Conservation (phyloP, 768 basidiomycete species). For the Pleurotus ostreatus region DNA sequence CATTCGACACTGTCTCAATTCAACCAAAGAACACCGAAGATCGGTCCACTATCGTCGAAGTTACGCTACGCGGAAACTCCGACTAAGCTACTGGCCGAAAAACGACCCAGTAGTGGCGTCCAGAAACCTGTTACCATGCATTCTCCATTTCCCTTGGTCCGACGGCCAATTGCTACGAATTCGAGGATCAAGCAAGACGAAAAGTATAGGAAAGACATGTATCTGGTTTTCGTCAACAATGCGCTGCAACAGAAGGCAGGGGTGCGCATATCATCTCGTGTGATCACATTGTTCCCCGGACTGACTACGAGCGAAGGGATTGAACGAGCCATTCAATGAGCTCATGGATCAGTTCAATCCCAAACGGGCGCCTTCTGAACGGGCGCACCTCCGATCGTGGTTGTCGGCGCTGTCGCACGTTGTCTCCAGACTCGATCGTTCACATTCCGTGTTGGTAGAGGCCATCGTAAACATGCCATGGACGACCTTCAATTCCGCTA, state of each 20-base stretch:
- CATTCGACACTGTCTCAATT: slow-evolving; percentile 75
- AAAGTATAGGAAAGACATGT: slow-evolving; percentile 76
- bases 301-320: slow-evolving; percentile 51
- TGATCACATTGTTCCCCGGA: slow-evolving; percentile 13
- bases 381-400: slow-evolving; percentile 67
- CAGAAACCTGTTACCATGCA: slow-evolving; percentile 22
- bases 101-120: slow-evolving; percentile 25
- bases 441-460: slow-evolving; percentile 77
- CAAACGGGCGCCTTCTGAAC: slow-evolving; percentile 29
- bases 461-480: slow-evolving; percentile 88
- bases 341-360: slow-evolving; percentile 83
- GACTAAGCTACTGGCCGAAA: slow-evolving; percentile 38
- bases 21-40: slow-evolving; percentile 67
- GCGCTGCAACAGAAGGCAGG: slow-evolving; percentile 70
- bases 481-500: slow-evolving; percentile 82
- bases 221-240: slow-evolving; percentile 77
- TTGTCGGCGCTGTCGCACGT: slow-evolving; percentile 87
- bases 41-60: slow-evolving; percentile 49
- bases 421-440: slow-evolving; percentile 82
- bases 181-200: slow-evolving; percentile 76
- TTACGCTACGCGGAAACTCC: slow-evolving; percentile 40
- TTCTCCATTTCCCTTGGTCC: slow-evolving; percentile 22
- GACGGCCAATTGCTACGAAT: slow-evolving; percentile 73
- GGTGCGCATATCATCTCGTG: slow-evolving; percentile 37
- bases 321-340: slow-evolving; percentile 76